A percentile compares a stretch with the other conserved stretches of the same genome.
Conservation (phyloP, 768 basidiomycete species). For the Tricholoma furcatifolium region DNA sequence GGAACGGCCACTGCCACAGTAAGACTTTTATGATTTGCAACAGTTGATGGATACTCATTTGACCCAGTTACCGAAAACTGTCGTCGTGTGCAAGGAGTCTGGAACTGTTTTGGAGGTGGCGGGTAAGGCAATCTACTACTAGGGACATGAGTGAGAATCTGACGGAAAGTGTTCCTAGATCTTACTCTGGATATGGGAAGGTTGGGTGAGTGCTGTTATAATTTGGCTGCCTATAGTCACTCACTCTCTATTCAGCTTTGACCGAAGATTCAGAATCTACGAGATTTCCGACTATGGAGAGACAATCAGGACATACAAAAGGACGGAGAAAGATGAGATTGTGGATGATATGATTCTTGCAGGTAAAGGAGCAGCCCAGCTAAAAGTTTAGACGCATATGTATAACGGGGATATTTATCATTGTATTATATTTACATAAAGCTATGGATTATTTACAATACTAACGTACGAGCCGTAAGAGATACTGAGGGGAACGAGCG, state of each 20-base stretch:
- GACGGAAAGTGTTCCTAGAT: conserved; percentile 40
- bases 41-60: background rate
- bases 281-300: conserved; percentile 89
- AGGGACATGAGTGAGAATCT: background rate
- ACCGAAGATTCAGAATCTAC: conserved; percentile 88
- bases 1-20: conserved; percentile 91
- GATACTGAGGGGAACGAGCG: too few species aligned
- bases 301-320: conserved; percentile 86
- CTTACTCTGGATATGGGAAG: conserved; percentile 81
- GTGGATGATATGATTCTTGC: conserved; percentile 63
- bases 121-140: conserved; percentile 44
- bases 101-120: conserved; percentile 91
- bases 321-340: conserved; percentile 67
- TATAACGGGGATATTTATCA: background rate
- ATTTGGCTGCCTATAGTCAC: background rate
- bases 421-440: conserved; percentile 3
- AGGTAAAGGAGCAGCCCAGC: conserved; percentile 45
- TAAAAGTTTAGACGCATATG: conserved; percentile 2
- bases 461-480: background rate
- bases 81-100: conserved; percentile 78
- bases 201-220: conserved; percentile 52
- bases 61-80: conserved; percentile 83
- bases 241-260: conserved; percentile 54
- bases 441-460: background rate
- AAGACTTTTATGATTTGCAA: conserved; percentile 21